Percentiles rank a stretch among this genome's conserved stretches.
phyloP scores from a whole-genome alignment of 2,329 filamentous ascomycete species.

The Bipolaris oryzae region DNA sequence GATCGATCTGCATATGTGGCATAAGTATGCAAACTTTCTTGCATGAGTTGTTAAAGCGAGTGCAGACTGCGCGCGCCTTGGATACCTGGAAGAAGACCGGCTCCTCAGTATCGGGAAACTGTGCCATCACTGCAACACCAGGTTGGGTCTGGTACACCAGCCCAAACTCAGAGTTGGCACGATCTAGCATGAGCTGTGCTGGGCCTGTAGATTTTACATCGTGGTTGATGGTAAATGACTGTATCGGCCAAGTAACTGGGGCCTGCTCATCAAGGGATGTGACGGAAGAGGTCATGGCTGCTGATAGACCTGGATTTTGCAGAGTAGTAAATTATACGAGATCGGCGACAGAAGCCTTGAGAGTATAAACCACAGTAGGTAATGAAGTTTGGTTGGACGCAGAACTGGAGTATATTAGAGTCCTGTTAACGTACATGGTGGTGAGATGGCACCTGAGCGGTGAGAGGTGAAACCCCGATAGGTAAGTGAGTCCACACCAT shows the following conservation, averaged over 20 bases:
- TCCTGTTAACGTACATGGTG: background rate
- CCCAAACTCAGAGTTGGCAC: constrained; percentile 25
- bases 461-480: background rate
- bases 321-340: background rate
- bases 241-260: constrained; percentile 15
- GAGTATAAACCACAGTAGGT: too few species aligned
- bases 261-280: background rate
- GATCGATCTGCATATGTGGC: constrained; percentile 22
- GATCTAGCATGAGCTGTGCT: constrained; percentile 19
- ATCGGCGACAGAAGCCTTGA: background rate
- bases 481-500: too few species aligned
- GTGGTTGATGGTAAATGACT: constrained; percentile 13
- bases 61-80: constrained; percentile 18
- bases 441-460: background rate
- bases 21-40: constrained; percentile 25
- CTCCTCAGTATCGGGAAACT: constrained; percentile 18
- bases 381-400: background rate
- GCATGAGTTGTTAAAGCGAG: constrained; percentile 12
- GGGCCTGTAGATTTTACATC: constrained; percentile 9
- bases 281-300: background rate
- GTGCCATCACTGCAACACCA: background rate
- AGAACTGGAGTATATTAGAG: background rate
- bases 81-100: constrained; percentile 24
- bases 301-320: background rate
- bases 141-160: constrained; percentile 9